A percentile compares a stretch with the other conserved stretches of the same genome.
These are phyloP conservation scores for Phaffomyces thermotolerans DNA, from an alignment of 805 yeast species.

Conservation along the genomic window DNA sequence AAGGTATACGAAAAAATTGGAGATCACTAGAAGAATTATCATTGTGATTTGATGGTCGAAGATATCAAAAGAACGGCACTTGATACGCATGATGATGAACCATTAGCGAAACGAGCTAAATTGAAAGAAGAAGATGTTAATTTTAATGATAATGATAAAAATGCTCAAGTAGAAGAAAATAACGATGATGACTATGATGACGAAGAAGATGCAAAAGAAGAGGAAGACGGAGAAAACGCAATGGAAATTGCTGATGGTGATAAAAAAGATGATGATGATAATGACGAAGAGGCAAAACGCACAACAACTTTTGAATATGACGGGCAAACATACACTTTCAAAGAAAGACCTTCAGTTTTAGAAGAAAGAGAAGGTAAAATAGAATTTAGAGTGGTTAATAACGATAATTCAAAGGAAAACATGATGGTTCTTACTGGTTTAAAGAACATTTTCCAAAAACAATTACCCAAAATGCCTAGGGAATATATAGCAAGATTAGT, in stretches of 20 bases:
- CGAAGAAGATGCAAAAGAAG: slow-evolving; percentile 19
- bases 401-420: slow-evolving; percentile 82
- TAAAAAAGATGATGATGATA: slow-evolving; percentile 22
- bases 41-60: slow-evolving; percentile 4
- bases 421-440: slow-evolving; percentile 90
- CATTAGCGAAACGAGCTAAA: slow-evolving; percentile 22
- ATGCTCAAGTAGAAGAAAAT: slow-evolving; percentile 19
- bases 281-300: slow-evolving; percentile 29
- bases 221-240: slow-evolving; percentile 18
- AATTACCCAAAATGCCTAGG: slow-evolving; percentile 96
- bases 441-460: slow-evolving; percentile 94
- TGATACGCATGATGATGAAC: slow-evolving; percentile 22
- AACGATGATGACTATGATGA: slow-evolving; percentile 15
- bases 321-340: slow-evolving; percentile 74
- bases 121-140: slow-evolving; percentile 23
- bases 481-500: slow-evolving; percentile 93
- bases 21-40: background rate
- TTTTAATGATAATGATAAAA: slow-evolving; percentile 11
- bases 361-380: slow-evolving; percentile 92
- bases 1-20: background rate
- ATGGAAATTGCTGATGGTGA: slow-evolving; percentile 20
- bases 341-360: slow-evolving; percentile 87
- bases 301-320: slow-evolving; percentile 44
- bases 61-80: slow-evolving; percentile 13
- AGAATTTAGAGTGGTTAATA: slow-evolving; percentile 93